Evolutionary conservation across 495 filamentous ascomycete genomes (phyloP).

Genomic region (Immersiella caudata): DNA sequence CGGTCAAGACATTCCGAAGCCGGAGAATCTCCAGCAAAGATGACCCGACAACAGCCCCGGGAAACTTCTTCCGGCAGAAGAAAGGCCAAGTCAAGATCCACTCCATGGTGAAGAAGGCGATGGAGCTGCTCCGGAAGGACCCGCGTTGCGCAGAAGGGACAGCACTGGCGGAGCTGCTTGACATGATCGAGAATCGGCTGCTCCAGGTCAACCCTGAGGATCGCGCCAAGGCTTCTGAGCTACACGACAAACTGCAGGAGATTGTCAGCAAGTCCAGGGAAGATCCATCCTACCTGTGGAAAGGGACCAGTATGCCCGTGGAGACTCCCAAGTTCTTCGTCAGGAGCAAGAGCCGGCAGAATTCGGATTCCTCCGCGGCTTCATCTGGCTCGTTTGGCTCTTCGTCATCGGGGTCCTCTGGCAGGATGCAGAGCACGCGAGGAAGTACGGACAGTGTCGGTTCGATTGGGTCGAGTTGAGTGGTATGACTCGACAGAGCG

Average conservation of each 20-base stretch:
- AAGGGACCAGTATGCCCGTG: not conserved
- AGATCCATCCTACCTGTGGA: conserved; percentile 2
- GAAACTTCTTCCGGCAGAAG: conserved; percentile 11
- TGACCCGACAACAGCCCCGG: conserved; percentile 3
- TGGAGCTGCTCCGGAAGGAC: conserved; percentile 1
- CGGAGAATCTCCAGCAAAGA: conserved; percentile 6
- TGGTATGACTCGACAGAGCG: no score
- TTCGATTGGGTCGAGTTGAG: no score
- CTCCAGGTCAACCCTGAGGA: conserved; percentile 9
- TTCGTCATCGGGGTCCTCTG: no score
- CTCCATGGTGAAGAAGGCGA: conserved; percentile 9
- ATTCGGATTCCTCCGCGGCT: no score
- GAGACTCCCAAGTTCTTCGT: conserved; percentile 8
- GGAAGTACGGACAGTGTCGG: no score
- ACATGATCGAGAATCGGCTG: conserved; percentile 17
- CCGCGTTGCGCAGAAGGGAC: conserved; percentile 5
- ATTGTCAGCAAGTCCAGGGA: conserved; percentile 7
- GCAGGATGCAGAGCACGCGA: no score
- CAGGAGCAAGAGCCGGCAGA: not conserved
- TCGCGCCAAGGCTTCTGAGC: conserved; percentile 15
- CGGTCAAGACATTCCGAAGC: conserved; percentile 13
- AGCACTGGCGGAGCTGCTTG: conserved; percentile 12
- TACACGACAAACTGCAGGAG: conserved; percentile 4
- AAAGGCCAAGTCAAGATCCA: not conserved
- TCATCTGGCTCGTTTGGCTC: no score